Base-by-base conservation (phyloP, 176 grass and related monocot species). In the Alloteropsis semialata region DNA sequence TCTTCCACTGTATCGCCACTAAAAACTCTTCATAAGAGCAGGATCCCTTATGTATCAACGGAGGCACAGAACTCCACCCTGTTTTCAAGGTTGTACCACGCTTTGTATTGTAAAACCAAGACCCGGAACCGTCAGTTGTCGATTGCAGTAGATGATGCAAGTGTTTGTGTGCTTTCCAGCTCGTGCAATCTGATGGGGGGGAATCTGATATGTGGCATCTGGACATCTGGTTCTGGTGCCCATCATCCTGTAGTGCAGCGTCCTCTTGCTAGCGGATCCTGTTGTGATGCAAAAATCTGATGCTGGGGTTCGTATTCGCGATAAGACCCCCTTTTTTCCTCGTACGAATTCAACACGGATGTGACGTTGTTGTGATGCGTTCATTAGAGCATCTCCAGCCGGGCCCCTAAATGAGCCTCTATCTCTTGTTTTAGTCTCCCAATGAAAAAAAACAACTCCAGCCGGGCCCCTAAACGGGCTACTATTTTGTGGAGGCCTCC, bases 11-110 rank as follows among this genome's bases (percentile, higher is more conserved):
- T 74, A 65, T 77, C 17, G 56, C 3, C 63, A 30, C 57, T 78
- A 86, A 66, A 67, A 83, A 79, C 74, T 74, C n/a, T n/a, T 19
- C n/a, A 53, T 82, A 72, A 66, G 78, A 86, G 37, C 67, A 24
- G 27, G 24, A 86, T 62, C 72, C 53, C 25, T 27, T 36, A 18
- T 62, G 51, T 63, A 63, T 78, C 70, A 78, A 32, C 42, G 66
- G 57, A 66, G 72, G 12, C 49, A 42, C 8, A 32, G 28, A 74
- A 51, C 65, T 56, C 75, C 28, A 25, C 34, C 28, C 15, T 12
- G 50, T 87, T 81, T 30, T 61, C 43, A 74, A 61, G 38, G 78
- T 60, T 75, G 10, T 22, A 33, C 58, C 24, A 27, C 33, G 84
- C 48, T 67, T 78, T 90, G 65, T 90, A 61, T 62, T 75, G 78